Evolutionary conservation across 495 filamentous ascomycete genomes (phyloP).

Genomic region (Podospora pseudocomata): DNA sequence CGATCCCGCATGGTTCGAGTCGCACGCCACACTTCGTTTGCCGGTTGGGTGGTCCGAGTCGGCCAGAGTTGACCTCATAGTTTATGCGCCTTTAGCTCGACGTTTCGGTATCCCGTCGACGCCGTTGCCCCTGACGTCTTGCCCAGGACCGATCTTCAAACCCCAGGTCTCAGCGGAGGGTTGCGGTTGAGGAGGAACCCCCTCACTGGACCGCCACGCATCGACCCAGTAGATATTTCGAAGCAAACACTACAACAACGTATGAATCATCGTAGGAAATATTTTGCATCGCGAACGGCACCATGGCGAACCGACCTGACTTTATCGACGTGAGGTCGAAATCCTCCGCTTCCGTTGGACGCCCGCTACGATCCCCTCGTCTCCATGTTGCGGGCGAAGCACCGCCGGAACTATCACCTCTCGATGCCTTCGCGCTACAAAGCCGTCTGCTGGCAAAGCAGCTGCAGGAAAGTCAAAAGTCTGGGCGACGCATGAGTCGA

Average conservation of each 20-base stretch:
- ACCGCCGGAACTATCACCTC: constrained; percentile 85
- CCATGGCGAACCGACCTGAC: constrained; percentile 55
- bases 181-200: constrained; percentile 3
- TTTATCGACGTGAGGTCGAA: constrained; percentile 61
- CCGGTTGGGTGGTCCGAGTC: constrained; percentile 7
- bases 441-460: constrained; percentile 83
- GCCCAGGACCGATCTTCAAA: background rate
- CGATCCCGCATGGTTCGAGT: constrained; percentile 25
- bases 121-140: constrained; percentile 25
- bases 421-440: constrained; percentile 90
- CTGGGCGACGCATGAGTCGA: constrained; percentile 73
- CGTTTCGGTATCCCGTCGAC: constrained; percentile 11
- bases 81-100: constrained; percentile 32
- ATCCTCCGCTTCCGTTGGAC: constrained; percentile 56
- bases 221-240: constrained; percentile 10
- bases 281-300: constrained; percentile 10
- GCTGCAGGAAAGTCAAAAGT: constrained; percentile 69
- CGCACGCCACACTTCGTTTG: constrained; percentile 23
- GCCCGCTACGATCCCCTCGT: constrained; percentile 62
- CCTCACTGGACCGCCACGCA: constrained; percentile 9
- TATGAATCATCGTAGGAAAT: background rate
- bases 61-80: constrained; percentile 33
- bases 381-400: constrained; percentile 80
- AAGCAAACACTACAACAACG: background rate
- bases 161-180: background rate